Percentiles rank a stretch among this genome's conserved stretches.
These are phyloP conservation scores for Cucumis cinereus DNA, from an alignment of 306 rosid genomes.

Conservation along the genomic window DNA sequence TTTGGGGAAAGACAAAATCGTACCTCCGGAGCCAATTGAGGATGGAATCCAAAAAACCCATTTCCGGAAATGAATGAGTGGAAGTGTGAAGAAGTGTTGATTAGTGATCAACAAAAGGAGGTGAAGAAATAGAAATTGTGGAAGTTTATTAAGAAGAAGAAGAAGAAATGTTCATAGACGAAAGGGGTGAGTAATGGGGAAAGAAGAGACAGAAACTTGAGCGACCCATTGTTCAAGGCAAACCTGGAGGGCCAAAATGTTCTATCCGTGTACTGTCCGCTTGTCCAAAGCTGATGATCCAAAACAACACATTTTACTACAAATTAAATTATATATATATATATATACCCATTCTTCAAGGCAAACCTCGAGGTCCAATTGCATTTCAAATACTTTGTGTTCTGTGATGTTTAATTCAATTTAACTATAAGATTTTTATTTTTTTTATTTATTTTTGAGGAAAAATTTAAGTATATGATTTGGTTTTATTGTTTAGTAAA, in stretches of 20 bases:
- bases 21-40: slow-evolving; percentile 98
- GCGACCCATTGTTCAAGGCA: background rate
- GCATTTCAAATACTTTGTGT: no score
- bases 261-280: background rate
- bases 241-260: background rate
- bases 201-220: background rate
- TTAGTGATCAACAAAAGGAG: background rate
- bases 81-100: background rate
- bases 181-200: background rate
- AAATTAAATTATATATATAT: no score
- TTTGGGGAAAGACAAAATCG: background rate
- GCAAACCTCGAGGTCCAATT: no score
- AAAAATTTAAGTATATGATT: no score
- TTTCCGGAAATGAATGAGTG: slow-evolving; percentile 6
- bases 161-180: background rate
- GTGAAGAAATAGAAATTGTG: background rate
- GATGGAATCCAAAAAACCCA: slow-evolving; percentile 83
- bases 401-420: no score
- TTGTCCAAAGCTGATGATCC: background rate
- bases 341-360: no score
- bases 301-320: background rate
- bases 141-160: background rate
- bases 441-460: no score
- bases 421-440: no score
- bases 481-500: no score